These are phyloP conservation scores for Immersiporthe knoxdaviesiana DNA, from an alignment of 2,329 filamentous ascomycete genomes.

Conservation along the genomic window DNA sequence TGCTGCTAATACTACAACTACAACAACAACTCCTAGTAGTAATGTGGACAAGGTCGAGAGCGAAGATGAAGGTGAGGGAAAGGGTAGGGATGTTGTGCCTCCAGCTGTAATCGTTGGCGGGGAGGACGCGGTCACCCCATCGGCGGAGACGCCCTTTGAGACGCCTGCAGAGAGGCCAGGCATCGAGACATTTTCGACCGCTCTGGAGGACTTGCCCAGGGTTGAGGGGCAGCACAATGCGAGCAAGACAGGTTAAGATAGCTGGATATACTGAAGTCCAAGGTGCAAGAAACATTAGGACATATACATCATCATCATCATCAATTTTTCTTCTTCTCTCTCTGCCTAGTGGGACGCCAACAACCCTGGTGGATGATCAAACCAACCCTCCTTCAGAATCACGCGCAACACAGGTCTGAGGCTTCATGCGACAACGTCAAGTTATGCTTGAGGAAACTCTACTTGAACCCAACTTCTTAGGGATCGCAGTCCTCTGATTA, in stretches of 20 bases:
- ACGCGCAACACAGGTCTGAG: neutral
- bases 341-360: neutral
- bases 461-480: neutral
- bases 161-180: constrained; percentile 40
- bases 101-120: constrained; percentile 11
- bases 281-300: neutral
- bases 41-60: neutral
- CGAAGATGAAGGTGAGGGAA: neutral
- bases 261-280: neutral
- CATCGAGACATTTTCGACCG: constrained; percentile 61
- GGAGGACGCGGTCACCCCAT: constrained; percentile 21
- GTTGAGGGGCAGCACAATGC: constrained; percentile 27
- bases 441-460: neutral
- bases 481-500: neutral
- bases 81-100: constrained; percentile 9
- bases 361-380: neutral
- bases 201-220: constrained; percentile 48
- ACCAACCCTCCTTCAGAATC: neutral
- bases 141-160: neutral
- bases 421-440: neutral
- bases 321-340: neutral
- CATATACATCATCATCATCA: neutral
- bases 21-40: too few relatives aligned
- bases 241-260: neutral
- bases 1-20: too few relatives aligned